These are phyloP conservation scores for Neostapfia colusana DNA, from an alignment of 176 grass and related monocot genomes.

Conservation along the genomic window DNA sequence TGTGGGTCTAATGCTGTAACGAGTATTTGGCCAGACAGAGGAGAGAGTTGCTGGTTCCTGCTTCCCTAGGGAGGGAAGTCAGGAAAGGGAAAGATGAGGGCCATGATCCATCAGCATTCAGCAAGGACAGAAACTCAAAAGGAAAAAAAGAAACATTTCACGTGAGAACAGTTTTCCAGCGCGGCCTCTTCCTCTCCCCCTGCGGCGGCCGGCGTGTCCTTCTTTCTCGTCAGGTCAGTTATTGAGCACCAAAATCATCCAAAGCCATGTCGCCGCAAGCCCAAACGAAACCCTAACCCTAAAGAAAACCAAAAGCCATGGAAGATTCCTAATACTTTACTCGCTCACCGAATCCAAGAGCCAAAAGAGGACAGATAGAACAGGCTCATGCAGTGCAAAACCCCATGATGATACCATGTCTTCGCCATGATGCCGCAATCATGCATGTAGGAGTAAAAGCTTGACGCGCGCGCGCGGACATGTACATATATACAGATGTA, in stretches of 20 bases:
- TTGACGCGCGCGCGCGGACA: neutral
- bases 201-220: neutral
- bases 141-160: conserved; percentile 36
- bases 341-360: conserved; percentile 36
- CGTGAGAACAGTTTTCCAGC: conserved; percentile 55
- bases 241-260: conserved; percentile 34
- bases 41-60: conserved; percentile 20
- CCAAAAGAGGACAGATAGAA: conserved; percentile 26
- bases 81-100: conserved; percentile 36
- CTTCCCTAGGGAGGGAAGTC: conserved; percentile 42
- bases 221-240: conserved; percentile 25
- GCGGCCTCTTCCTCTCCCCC: neutral
- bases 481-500: neutral
- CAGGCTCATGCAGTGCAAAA: conserved; percentile 47
- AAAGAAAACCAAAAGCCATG: conserved; percentile 28
- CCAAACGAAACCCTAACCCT: conserved; percentile 80
- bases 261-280: conserved; percentile 35
- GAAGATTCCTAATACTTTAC: conserved; percentile 35
- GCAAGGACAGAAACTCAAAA: conserved; percentile 16
- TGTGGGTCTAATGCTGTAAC: conserved; percentile 20
- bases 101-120: conserved; percentile 4
- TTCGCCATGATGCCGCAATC: conserved; percentile 52
- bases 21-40: conserved; percentile 31
- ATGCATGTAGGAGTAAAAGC: conserved; percentile 31
- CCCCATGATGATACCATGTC: conserved; percentile 50